Evolutionary conservation across 306 rosid genomes (phyloP), one percentile per base, ranked within the genome.

Genomic region (Quercus suber): DNA sequence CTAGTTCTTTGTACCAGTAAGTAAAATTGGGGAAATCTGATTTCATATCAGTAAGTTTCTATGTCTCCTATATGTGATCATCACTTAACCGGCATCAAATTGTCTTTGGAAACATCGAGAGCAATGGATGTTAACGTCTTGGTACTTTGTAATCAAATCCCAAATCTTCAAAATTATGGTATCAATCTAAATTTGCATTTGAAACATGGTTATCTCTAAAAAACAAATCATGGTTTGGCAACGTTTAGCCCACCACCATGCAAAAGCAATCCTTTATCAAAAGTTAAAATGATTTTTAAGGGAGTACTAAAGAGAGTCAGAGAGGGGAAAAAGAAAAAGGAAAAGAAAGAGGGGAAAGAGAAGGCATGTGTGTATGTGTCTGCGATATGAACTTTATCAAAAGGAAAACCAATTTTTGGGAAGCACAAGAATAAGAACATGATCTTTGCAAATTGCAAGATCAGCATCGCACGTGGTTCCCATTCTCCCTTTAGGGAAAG

Each of bases 371-470:
- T 41, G 63, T 25, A 49, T 49, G 63, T 33, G 60, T 55, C 65
- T 23, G 23, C 27, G 25, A 43, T 27, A 52, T 27, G 56, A 76
- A 31, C 30, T 45, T 71, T 75, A 59, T 41, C 58, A 5, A 70
- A 60, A 67, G 71, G 73, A 56, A 30, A 76, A 51, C 68, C 10
- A n/a, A 31, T 49, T 65, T 33, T 33, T 60, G 21, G 51, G 68
- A 78, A 78, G 81, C 41, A 58, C 52, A 74, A 41, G 88, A 87
- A 80, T 69, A 63, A 85, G 87, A 89, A 89, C 83, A 84, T 79
- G 78, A 84, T 85, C 86, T 80, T 76, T 51, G 78, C 71, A 56
- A 82, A 81, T 76, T 51, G 78, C 71, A 56, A 82, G 82, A 87
- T 86, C 79, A 75, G 65, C 72, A 64, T 78, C 80, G 73, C 82